A percentile compares a stretch with the other conserved stretches of the same genome.
Conservation (phyloP, 257 asterid genomes). For the Nicotiana noctiflora region DNA sequence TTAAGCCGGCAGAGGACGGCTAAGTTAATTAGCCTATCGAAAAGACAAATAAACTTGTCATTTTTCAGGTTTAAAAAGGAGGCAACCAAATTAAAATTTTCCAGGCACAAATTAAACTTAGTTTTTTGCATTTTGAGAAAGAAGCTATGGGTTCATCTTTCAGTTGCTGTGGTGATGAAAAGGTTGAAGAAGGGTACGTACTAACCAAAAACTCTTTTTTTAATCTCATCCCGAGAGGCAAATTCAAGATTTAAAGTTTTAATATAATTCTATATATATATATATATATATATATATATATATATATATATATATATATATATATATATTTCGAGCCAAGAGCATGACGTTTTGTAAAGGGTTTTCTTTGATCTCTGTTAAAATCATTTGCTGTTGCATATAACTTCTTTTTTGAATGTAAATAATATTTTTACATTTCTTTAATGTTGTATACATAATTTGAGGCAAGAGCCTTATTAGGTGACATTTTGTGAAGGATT, state of each 20-base stretch:
- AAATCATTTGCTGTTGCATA: too few species aligned
- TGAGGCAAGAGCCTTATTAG: too few species aligned
- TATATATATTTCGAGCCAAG: too few species aligned
- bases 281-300: background rate
- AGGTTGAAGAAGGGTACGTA: slow-evolving; percentile 62
- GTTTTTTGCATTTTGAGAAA: slow-evolving; percentile 5
- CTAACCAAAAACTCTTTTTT: background rate
- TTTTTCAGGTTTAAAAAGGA: slow-evolving; percentile 7
- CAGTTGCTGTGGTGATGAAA: slow-evolving; percentile 60
- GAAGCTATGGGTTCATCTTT: slow-evolving; percentile 50
- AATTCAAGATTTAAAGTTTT: background rate
- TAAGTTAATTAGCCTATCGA: background rate
- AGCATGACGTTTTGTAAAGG: too few species aligned
- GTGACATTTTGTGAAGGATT: background rate
- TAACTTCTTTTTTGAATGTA: too few species aligned
- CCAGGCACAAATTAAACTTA: background rate
- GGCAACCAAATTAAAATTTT: background rate
- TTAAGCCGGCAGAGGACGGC: slow-evolving; percentile 33
- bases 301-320: too few species aligned
- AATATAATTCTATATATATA: fast-evolving
- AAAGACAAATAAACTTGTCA: slow-evolving; percentile 10
- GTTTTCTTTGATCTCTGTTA: too few species aligned
- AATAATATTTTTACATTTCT: background rate
- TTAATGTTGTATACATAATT: background rate
- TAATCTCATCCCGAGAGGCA: fast-evolving